Evolutionary conservation across 1,284 basidiomycete species (phyloP), one percentile per base, ranked within the genome.

Genomic region (Fomitiporia mediterranea): DNA sequence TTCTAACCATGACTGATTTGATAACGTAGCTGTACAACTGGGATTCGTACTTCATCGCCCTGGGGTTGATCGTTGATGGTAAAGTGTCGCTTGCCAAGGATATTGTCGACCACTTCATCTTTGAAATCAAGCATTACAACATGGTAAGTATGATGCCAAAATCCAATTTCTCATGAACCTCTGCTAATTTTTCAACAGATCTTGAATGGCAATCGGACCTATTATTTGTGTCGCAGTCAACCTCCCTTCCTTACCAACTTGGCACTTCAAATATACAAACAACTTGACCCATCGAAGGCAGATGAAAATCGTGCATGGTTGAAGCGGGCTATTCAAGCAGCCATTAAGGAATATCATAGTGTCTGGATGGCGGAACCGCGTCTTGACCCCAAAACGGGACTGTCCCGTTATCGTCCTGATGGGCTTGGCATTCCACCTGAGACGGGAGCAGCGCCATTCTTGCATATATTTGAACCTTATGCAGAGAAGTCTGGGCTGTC

Each of bases 191-290:
- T 37, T 51, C 25, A n/a, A 13, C n/a, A 61, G 73, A 88, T 88
- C 64, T 69, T 89, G 56, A 87, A 89, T 65, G 87, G 87, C 58
- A 87, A 82, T 67, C 83, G 87, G 58, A 86, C 83, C 62, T 87
- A 95, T 82, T 99, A 99, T 71, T 83, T 99, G 57, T 92, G 90
- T 71, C 89, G 96, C 55, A 89, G 94, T 13, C 96, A 99, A 70
- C 96, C 96, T 30, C 96, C 96, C 0, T 99, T 99, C 86, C 79
- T 99, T 49, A 99, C 96, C 56, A 97, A 99, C 72, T 93, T 98
- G 85, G 94, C 95, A 0, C 79, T 98, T 32, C 97, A 98, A 70
- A 96, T 98, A 68, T 99, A 92, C 76, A 94, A 95, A 67, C 92
- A 95, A 67, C 83, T 98, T 55, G 93, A 97, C 66, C 86, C 90